Evolutionary conservation across 495 filamentous ascomycete species (phyloP), one percentile per base, ranked within the genome.

Genomic region (Jackrogersella multiformis): DNA sequence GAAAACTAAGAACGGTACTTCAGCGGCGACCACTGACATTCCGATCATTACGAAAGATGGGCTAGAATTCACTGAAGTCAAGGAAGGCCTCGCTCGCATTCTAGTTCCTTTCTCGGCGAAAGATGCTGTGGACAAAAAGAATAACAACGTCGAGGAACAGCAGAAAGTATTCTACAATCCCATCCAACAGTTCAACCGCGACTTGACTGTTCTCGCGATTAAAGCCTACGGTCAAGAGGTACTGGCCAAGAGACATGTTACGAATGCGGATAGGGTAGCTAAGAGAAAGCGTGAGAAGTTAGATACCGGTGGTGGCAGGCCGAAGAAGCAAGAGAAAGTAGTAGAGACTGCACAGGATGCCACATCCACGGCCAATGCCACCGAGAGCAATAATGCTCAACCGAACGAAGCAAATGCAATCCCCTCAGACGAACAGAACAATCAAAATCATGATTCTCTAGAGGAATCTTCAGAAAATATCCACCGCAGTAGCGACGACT

Each of bases 161-260:
- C 92, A 97, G 74, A 85, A 88, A 26, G 96, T 99, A 23, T 99
- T 99, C 75, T 99, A 99, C 80, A 99, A 99, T 67, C 94, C 95
- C 0, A 96, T 99, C 39, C 96, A 98, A 73, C 96, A 98, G 76
- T 99, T 97, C 82, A 99, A 99, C 79, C 87, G 95, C 8, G 95
- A 99, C 78, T 79, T 99, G 68, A 97, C 92, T 71, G 90, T 97
- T 28, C 84, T 98, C 18, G 91, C 93, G 15, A 96, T 98, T 70
- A 90, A 88, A 71, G 88, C 89, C 0, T 96, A 91, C 79, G 91
- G 88, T 0, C 88, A 95, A 54, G 87, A 92, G 61, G 73, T 84
- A 12, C 53, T 90, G 12, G 82, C 79, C 54, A 81, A 82, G 65
- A 86, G 70, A 55, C 42, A 58, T 41, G 42, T 45, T 34, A 46